Base-by-base conservation (phyloP, 768 basidiomycete species). In the Gloeostereum incarnatum region DNA sequence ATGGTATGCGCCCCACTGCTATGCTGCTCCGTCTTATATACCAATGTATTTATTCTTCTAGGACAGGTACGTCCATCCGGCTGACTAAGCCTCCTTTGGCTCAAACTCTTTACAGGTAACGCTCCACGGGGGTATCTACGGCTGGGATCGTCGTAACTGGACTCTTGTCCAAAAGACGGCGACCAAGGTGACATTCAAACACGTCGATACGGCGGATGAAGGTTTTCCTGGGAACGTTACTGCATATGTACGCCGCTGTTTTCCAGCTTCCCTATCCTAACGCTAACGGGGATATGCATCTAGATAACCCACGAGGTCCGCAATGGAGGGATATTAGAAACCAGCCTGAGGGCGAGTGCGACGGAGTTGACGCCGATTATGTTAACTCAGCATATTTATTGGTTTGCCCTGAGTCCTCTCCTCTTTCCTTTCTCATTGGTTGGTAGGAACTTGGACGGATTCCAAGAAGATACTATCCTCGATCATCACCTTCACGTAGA, bases 101-200 rank as follows among this genome's bases (percentile, higher is more conserved):
- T 20, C n/a, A 19, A 20, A 36, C 51, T n/a, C n/a, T n/a, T 50
- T 51, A 7, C 48, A 66, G 52, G 69, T 71, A 23, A 74, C 72
- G 2, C 57, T 78, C 1, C 76, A 78, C 49, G 75, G 75, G 0
- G 74, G 76, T 1, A 63, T 64, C 13, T 55, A 61, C 36, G 75
- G 76, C 14, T 80, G 69, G 65, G 78, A 78, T 47, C 62, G 66
- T 11, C 65, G 69, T 5, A 70, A 68, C 53, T 78, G 75, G 75
- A 72, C 65, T 2, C 42, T 75, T 5, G 62, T 66, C 0, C 52
- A 57, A 9, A 61, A 57, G 43, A 59, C 62, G 4, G 45, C 57
- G 13, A 68, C 61, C 1, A 70, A 69, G 35, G 71, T 78, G 2
- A 73, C 70, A 0, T 78, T 66, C 51, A 61, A 61, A 40, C 71